Conservation (phyloP, 371 early-diverging fungal species). For the Rhizopus arrhizus region DNA sequence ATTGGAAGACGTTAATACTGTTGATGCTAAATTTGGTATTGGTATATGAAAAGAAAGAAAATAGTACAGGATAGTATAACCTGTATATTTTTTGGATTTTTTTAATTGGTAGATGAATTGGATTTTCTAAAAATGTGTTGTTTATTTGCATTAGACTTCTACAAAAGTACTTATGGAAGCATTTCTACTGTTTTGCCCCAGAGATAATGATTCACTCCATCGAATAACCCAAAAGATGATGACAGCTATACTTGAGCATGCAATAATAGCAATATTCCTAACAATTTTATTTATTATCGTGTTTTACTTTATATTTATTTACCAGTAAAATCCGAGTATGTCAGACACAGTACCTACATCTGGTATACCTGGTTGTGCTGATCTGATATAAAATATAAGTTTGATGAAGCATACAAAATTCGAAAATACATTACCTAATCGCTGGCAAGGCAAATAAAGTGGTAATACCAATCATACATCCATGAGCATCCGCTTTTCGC, state of each 20-base stretch:
- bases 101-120: no score
- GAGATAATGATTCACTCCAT: conserved; percentile 17
- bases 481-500: conserved; percentile 37
- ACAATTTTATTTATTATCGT: background rate
- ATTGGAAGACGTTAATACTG: conserved; percentile 4
- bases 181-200: background rate
- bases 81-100: no score
- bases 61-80: no score
- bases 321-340: conserved; percentile 45
- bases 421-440: conserved; percentile 15
- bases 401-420: no score
- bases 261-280: conserved; percentile 49
- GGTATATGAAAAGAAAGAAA: no score
- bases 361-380: conserved; percentile 48
- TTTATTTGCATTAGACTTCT: background rate
- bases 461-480: conserved; percentile 41
- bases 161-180: conserved; percentile 6
- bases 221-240: conserved; percentile 37
- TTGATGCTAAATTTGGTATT: no score
- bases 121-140: no score
- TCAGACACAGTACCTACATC: conserved; percentile 43
- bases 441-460: conserved; percentile 50
- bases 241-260: conserved; percentile 32
- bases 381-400: background rate
- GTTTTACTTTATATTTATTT: background rate